Evolutionary conservation across 192 early-diverging fungal species (phyloP), one percentile per base, ranked within the genome.

Genomic region (Rhizoclosmatium globosum): DNA sequence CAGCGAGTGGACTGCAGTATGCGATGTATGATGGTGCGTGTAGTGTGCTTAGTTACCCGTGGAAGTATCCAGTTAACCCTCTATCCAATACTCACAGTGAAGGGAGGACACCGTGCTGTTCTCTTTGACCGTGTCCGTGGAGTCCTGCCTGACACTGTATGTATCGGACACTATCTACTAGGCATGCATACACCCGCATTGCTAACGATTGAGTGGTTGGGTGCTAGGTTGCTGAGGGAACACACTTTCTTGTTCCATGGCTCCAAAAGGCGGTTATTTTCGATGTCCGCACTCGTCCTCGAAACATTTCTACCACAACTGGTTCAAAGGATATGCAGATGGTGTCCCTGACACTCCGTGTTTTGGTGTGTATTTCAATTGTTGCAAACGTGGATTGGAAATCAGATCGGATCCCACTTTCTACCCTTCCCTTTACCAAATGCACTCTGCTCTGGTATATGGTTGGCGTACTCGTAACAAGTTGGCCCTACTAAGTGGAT

Each of bases 251-350:
- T 72, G 83, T 99, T 38, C 98, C 98, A n/a, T 98, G 95, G 95
- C 88, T 97, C 64, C 98, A 99, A 85, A 89, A 92, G 31, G 92
- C 97, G 2, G 89, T 97, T 56, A 80, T 92, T 62, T 97, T 92
- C 71, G 98, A 99, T 82, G 94, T 97, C 58, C 95, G 98, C 69
- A 97, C 94, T 64, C 92, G 93, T 78, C 98, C 98, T n/a, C 93
- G 98, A 78, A 94, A 98, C 87, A 99, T 99, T 82, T 95, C 95
- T 48, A 98, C 98, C 76, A 98, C 95, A 1, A 99, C 98, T n/a
- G 98, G 97, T 62, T 98, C 97, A 64, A 97, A 96, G 89, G 98
- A 99, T 84, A 98, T 99, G 98, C 98, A 99, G 81, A 96, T 95
- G 93, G 94, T 98, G 15, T 94, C 93, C 45, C 90, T 98, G 81